Percentiles rank a stretch among this genome's conserved stretches.
These are phyloP conservation scores for Microbotryomycetes sp. DNA, from an alignment of 1,284 basidiomycete genomes.

Conservation along the genomic window DNA sequence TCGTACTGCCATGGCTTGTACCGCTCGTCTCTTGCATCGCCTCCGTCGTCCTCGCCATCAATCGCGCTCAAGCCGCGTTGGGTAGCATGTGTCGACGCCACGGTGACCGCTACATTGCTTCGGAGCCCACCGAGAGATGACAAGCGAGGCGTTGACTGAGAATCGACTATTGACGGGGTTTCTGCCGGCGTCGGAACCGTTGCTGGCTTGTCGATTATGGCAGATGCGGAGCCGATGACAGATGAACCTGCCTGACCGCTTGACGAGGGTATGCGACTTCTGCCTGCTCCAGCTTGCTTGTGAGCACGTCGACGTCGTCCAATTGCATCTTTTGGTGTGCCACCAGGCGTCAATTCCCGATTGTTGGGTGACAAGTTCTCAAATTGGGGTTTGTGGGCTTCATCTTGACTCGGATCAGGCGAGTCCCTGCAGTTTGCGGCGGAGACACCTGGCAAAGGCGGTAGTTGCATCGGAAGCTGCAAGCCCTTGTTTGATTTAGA, in stretches of 20 bases:
- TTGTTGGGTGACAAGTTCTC: background rate
- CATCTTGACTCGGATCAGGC: background rate
- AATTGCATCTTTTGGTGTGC: background rate
- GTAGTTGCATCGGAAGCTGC: background rate
- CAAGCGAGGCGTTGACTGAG: background rate
- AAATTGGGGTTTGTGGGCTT: too few relatives aligned
- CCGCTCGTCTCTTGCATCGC: conserved; percentile 22
- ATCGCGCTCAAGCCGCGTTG: background rate
- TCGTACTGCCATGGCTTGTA: conserved; percentile 39
- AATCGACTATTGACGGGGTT: too few relatives aligned
- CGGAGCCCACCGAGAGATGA: background rate
- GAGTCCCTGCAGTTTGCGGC: too few relatives aligned
- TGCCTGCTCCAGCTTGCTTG: background rate
- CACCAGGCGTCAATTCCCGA: background rate
- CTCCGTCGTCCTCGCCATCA: conserved; percentile 23
- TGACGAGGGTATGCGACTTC: background rate
- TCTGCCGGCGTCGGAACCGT: background rate
- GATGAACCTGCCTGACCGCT: too few relatives aligned
- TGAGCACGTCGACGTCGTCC: background rate
- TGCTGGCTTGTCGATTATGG: too few relatives aligned
- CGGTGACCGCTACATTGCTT: too few relatives aligned
- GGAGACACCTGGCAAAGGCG: background rate
- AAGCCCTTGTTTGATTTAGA: background rate
- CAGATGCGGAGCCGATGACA: too few relatives aligned
- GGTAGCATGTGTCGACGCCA: background rate